phyloP scores from a whole-genome alignment of 768 basidiomycete species.

The Roridomyces roridus region DNA sequence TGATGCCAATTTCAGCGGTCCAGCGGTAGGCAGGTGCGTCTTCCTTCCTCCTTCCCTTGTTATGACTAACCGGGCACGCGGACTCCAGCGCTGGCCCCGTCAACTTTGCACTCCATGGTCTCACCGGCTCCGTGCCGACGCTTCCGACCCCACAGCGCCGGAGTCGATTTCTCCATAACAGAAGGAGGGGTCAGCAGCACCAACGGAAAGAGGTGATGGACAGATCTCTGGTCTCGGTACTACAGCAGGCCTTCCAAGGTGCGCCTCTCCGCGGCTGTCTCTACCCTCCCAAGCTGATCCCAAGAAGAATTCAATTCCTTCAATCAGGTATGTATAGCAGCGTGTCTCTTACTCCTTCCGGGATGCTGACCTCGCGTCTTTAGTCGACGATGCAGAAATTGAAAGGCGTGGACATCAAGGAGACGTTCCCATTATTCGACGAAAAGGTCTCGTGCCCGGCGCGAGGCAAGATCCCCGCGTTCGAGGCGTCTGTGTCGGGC shows the following conservation, averaged over 20 bases:
- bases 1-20: constrained; percentile 44
- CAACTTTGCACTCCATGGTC: constrained; percentile 37
- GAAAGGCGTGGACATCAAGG: constrained; percentile 24
- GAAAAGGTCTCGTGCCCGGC: constrained; percentile 26
- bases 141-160: constrained; percentile 10
- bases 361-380: neutral
- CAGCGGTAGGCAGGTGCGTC: constrained; percentile 30
- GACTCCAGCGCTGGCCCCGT: constrained; percentile 32
- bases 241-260: constrained; percentile 25
- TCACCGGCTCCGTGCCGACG: constrained; percentile 15
- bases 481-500: constrained; percentile 24
- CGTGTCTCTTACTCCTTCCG: neutral
- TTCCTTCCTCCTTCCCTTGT: neutral
- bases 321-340: constrained; percentile 24
- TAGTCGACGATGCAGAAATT: constrained; percentile 22
- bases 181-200: no score
- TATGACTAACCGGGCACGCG: neutral
- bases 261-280: neutral
- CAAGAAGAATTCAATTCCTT: constrained; percentile 28
- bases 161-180: constrained; percentile 14
- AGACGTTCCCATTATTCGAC: constrained; percentile 30
- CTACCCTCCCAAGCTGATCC: no score
- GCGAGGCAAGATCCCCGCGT: constrained; percentile 19
- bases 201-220: no score
- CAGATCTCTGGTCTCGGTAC: constrained; percentile 22